These are phyloP conservation scores for Madurella fahalii DNA, from an alignment of 2,329 filamentous ascomycete genomes.

Conservation along the genomic window DNA sequence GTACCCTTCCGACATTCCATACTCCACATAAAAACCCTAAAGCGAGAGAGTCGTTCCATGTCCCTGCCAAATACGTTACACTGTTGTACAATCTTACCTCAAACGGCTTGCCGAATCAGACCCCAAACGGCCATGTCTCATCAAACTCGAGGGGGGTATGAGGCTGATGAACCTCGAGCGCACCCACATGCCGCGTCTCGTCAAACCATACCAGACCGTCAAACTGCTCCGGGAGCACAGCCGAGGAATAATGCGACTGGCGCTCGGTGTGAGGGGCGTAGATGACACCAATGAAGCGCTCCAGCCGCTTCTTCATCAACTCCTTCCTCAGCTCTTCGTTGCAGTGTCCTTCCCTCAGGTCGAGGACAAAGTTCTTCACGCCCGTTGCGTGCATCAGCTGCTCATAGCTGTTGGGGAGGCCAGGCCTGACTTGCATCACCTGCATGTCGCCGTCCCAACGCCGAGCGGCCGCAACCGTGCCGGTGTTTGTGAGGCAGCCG, in stretches of 20 bases:
- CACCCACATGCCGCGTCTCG: constrained; percentile 39
- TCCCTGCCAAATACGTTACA: no score
- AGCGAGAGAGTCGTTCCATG: no score
- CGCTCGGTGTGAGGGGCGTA: constrained; percentile 48
- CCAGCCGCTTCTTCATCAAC: constrained; percentile 37
- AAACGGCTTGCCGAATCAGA: constrained; percentile 27
- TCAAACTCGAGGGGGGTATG: constrained; percentile 37
- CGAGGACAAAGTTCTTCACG: constrained; percentile 42
- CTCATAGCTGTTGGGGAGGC: constrained; percentile 46
- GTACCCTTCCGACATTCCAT: not conserved
- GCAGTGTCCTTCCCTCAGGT: constrained; percentile 38
- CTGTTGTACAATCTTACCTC: not conserved
- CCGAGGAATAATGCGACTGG: constrained; percentile 45
- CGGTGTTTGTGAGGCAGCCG: constrained; percentile 47
- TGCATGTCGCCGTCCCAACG: constrained; percentile 49
- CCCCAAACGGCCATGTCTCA: constrained; percentile 50
- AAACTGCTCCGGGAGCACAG: constrained; percentile 44
- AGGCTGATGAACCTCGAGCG: constrained; percentile 44
- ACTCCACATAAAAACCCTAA: no score
- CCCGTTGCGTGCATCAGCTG: constrained; percentile 44
- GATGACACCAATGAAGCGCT: constrained; percentile 52
- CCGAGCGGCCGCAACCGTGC: constrained; percentile 49
- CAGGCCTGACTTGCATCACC: constrained; percentile 45
- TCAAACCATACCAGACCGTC: constrained; percentile 50
- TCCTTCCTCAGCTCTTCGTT: constrained; percentile 34